Evolutionary conservation across 2,329 filamentous ascomycete genomes (phyloP), one percentile per base, ranked within the genome.

Genomic region (Exophiala aquamarina): DNA sequence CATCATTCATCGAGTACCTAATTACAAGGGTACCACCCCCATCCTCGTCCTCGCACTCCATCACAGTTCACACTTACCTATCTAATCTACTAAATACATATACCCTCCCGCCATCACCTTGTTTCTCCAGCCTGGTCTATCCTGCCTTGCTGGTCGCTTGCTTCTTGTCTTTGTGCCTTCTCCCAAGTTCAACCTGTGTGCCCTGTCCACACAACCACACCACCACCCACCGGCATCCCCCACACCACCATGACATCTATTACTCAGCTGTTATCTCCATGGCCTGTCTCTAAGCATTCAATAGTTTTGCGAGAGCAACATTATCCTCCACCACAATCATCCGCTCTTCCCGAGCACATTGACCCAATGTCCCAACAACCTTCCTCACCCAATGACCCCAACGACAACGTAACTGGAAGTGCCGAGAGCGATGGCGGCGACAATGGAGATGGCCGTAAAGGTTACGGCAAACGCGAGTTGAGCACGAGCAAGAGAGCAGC

Each of bases 401-500:
- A 33, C 26, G 50, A 50, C 29, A 49, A 57, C 13, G 41, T 54
- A 18, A 50, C 57, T n/a, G 55, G 52, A 34, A 62, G 58, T 49
- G 68, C 68, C 51, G 72, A 74, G 47, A 67, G 61, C 42, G 72
- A 56, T 70, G 67, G 66, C 42, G 73, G 76, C 34, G 72, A 70
- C 28, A 52, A 51, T 18, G 51, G 68, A 50, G 72, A 87, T 54
- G 80, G 83, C 54, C 78, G 84, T 41, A 92, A 93, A 70, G 84
- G 84, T 10, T 73, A 72, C 50, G 75, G 75, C 44, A 95, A 95
- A 70, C 81, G 93, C 44, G 92, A 96, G 70, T 73, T 98, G 51
- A 96, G 91, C 19, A 93, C 91, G 35, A 95, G 90, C 29, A 98
- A 97, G 74, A 86, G 93, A 58, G 93, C 93, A 20, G 93, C 93